Evolutionary conservation across 208 protist genomes (phyloP), one percentile per base, ranked within the genome.

Genomic region (Crithidia sp.): DNA sequence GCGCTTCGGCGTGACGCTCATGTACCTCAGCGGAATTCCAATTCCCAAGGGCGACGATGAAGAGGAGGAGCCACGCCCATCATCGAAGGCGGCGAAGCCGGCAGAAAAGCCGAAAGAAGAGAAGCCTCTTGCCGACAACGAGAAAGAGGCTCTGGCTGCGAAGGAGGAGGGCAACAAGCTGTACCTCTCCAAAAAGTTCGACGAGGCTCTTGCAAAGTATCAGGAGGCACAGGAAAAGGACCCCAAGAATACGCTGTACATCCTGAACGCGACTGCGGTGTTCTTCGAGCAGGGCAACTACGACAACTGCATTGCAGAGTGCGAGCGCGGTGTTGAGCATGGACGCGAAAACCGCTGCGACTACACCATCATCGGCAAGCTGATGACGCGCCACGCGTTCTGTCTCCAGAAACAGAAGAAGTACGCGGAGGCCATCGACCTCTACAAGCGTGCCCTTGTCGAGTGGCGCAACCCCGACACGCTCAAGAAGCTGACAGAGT

Each of bases 151-250:
- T 8, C 50, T 90, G 53, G 81, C 78, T 13, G 64, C 94, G n/a
- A 97, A 98, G 78, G 92, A 97, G 72, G 85, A 97, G 73, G 97
- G 97, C 28, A 99, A 98, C 82, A 90, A 89, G 67, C 82, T 95
- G 13, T 99, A 99, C 91, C 95, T 98, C 75, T 89, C 90, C 52
- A 91, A 95, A 73, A 82, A 97, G 67, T 99, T 99, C 73, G 97
- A 96, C 69, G 90, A 88, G 64, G 97, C 97, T 7, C 72, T 98
- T 44, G 74, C 71, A 16, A 95, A 96, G 79, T 98, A 98, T 79
- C 43, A 93, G 45, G 85, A 79, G 36, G 95, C 97, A 2, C 65
- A 89, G 49, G 91, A 80, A 37, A 89, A 94, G 75, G 91, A 98
- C 67, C 85, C 87, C 6, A 84, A 83, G 37, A 97, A 99, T 72